Evolutionary conservation across 2,329 filamentous ascomycete genomes (phyloP).

Genomic region (Alternaria viburni): DNA sequence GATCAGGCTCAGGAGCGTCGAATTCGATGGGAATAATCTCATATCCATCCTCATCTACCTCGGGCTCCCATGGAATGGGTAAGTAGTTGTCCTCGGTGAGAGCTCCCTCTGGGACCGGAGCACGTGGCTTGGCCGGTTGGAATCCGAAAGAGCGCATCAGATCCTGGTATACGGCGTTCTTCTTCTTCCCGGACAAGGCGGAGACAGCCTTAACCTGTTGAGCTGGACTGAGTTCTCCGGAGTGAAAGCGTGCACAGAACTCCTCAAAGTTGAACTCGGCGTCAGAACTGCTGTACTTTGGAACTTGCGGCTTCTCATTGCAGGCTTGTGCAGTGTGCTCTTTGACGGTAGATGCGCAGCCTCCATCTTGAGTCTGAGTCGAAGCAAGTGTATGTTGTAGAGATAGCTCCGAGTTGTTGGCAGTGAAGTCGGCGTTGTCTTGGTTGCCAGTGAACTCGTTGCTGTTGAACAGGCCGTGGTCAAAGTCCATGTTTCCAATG

Average conservation of each 20-base stretch:
- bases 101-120: background rate
- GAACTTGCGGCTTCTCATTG: background rate
- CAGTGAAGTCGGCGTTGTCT: background rate
- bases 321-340: background rate
- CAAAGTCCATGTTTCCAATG: background rate
- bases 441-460: background rate
- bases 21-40: background rate
- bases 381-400: background rate
- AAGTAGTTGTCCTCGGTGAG: constrained; percentile 4
- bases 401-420: background rate
- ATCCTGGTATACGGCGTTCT: background rate
- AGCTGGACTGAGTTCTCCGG: background rate
- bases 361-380: background rate
- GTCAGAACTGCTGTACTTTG: background rate
- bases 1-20: background rate
- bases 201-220: background rate
- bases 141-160: background rate
- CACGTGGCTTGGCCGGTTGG: background rate
- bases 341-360: background rate
- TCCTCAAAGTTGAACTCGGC: background rate
- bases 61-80: background rate
- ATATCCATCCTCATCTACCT: background rate
- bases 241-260: background rate
- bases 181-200: background rate
- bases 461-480: background rate